Evolutionary conservation across 371 early-diverging fungal species (phyloP).

Genomic region (Nematocida displodere): DNA sequence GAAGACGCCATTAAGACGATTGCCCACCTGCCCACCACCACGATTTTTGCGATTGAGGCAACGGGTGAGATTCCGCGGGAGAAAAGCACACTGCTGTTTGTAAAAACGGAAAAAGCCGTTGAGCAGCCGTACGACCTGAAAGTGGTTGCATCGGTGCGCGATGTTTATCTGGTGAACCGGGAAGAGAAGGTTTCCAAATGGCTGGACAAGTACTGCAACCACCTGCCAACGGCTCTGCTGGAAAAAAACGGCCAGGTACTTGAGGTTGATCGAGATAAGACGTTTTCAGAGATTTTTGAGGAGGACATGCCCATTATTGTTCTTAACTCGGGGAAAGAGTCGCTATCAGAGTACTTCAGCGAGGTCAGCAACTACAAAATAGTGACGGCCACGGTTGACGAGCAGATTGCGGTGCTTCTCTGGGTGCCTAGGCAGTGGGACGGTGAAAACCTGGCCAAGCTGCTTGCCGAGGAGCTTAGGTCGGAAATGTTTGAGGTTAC

Average conservation of each 20-base stretch:
- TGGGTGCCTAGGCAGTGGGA: not conserved
- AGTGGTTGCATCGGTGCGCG: slow-evolving; percentile 20
- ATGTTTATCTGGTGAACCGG: not conserved
- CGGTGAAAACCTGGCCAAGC: not conserved
- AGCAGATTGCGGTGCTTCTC: not conserved
- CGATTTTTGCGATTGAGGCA: slow-evolving; percentile 1
- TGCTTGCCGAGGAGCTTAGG: not conserved
- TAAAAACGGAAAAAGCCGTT: slow-evolving; percentile 27
- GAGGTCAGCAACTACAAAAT: slow-evolving; percentile 1
- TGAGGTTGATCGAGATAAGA: slow-evolving; percentile 1
- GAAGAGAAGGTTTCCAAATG: slow-evolving; percentile 20
- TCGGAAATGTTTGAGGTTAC: slow-evolving; percentile 10
- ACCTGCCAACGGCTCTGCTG: not conserved
- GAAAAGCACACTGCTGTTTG: slow-evolving; percentile 29
- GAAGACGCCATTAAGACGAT: not conserved
- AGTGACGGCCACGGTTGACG: not conserved
- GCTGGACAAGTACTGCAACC: not conserved
- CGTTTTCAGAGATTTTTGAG: slow-evolving; percentile 30
- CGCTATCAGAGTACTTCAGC: slow-evolving; percentile 34
- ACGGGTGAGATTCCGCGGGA: slow-evolving; percentile 11
- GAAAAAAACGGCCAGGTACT: slow-evolving; percentile 4
- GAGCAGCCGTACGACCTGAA: slow-evolving; percentile 47
- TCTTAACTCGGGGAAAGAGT: slow-evolving; percentile 12
- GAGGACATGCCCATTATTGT: slow-evolving; percentile 13
- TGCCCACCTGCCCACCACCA: not conserved